These are phyloP conservation scores for Alternaria incomplexa DNA, from an alignment of 2,329 filamentous ascomycete species.

Conservation along the genomic window DNA sequence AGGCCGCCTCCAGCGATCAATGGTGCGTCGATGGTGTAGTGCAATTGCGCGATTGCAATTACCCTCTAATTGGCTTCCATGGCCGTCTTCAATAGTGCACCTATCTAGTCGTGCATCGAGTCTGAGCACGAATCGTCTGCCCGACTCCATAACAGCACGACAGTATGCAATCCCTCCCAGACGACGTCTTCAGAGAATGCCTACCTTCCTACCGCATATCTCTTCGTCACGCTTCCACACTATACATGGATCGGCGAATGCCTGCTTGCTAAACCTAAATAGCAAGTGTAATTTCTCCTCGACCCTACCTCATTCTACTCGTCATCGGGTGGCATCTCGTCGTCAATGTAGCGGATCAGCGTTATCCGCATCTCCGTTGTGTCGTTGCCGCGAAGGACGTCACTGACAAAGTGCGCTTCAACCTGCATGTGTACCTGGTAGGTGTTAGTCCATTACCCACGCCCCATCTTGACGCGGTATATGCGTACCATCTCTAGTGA, in stretches of 20 bases:
- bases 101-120: conserved; percentile 2
- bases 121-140: neutral
- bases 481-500: conserved; percentile 86
- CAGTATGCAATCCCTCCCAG: conserved; percentile 1
- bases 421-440: conserved; percentile 90
- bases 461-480: neutral
- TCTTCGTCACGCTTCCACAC: neutral
- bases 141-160: neutral
- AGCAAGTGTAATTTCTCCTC: neutral
- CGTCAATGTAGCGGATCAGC: conserved; percentile 91
- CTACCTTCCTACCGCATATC: neutral
- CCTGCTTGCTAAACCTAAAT: neutral
- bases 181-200: neutral
- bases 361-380: conserved; percentile 97
- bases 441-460: conserved; percentile 5
- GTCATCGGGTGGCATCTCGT: conserved; percentile 95
- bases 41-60: conserved; percentile 15
- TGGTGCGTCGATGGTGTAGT: neutral
- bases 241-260: neutral
- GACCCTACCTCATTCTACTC: conserved; percentile 64
- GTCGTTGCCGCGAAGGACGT: conserved; percentile 90
- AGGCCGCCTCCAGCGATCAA: neutral
- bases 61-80: conserved; percentile 2
- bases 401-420: conserved; percentile 94
- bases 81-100: conserved; percentile 6